Evolutionary conservation across 208 protist species (phyloP).

Genomic region (Tritrichomonas foetus): DNA sequence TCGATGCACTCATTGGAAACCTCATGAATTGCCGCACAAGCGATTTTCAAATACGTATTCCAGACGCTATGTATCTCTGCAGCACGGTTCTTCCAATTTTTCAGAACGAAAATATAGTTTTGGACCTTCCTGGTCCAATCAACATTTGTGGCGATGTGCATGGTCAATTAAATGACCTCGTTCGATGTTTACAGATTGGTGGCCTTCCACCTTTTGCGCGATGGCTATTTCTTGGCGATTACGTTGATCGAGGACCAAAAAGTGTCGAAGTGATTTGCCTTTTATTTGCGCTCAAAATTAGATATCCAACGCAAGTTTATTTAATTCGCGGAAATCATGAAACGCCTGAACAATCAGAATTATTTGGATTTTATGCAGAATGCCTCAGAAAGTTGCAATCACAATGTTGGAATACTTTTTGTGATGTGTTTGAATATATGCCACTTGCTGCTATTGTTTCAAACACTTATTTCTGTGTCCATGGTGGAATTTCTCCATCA

Average conservation of each 20-base stretch:
- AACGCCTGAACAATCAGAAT: not conserved
- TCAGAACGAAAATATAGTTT: not conserved
- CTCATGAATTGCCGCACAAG: too few relatives aligned
- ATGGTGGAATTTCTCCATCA: conserved; percentile 72
- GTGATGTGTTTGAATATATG: conserved; percentile 70
- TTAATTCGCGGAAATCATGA: not conserved
- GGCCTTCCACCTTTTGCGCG: not conserved
- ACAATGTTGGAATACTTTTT: conserved; percentile 66
- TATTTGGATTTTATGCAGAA: not conserved
- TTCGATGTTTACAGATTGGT: not conserved
- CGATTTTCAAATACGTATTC: too few relatives aligned
- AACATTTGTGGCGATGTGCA: not conserved
- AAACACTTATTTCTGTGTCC: conserved; percentile 48
- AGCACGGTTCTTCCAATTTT: not conserved
- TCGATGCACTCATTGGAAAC: too few relatives aligned
- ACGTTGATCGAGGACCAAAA: not conserved
- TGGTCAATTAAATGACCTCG: not conserved
- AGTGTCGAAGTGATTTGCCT: not conserved
- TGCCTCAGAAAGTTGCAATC: conserved; percentile 53
- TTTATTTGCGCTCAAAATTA: not conserved
- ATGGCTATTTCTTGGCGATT: not conserved
- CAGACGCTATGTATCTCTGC: not conserved
- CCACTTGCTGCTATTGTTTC: conserved; percentile 67
- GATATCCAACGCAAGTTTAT: not conserved
- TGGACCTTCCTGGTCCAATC: not conserved